Evolutionary conservation across 2,329 filamentous ascomycete species (phyloP).

Genomic region (Colletotrichum sojae): DNA sequence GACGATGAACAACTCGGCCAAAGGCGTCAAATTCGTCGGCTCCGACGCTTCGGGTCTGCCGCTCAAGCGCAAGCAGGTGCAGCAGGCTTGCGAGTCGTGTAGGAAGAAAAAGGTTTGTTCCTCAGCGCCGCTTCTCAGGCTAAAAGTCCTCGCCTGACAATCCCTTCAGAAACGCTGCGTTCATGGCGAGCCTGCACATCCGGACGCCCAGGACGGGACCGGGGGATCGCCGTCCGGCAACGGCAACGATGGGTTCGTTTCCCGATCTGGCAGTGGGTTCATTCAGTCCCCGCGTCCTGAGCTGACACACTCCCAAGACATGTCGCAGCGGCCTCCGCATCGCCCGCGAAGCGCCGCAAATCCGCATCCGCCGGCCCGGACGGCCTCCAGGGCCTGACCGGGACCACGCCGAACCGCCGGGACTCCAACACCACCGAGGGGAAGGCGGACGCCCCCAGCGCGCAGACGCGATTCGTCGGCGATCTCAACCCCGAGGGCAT

Average conservation of each 20-base stretch:
- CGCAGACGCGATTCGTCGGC: constrained; percentile 64
- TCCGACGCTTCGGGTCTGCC: constrained; percentile 68
- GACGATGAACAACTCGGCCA: constrained; percentile 40
- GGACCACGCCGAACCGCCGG: constrained; percentile 2
- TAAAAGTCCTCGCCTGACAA: neutral
- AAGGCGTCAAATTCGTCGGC: constrained; percentile 69
- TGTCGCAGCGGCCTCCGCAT: neutral
- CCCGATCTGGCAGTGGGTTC: constrained; percentile 34
- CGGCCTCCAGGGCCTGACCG: neutral
- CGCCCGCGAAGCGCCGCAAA: constrained; percentile 25
- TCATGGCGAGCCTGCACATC: constrained; percentile 52
- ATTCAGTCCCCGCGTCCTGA: constrained; percentile 6
- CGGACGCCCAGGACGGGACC: constrained; percentile 22
- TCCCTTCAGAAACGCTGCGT: constrained; percentile 59
- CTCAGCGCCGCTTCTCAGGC: neutral
- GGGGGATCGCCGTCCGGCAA: constrained; percentile 18
- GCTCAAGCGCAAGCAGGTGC: constrained; percentile 72
- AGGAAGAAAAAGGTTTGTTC: constrained; percentile 66
- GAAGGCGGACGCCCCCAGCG: constrained; percentile 25
- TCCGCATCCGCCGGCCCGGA: constrained; percentile 16
- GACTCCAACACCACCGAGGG: constrained; percentile 19
- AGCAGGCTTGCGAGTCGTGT: constrained; percentile 69
- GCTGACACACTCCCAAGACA: constrained; percentile 17
- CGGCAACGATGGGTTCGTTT: constrained; percentile 33
- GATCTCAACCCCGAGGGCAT: constrained; percentile 73